Evolutionary conservation across 208 protist genomes (phyloP).

Genomic region (Entamoeba histolytica): DNA sequence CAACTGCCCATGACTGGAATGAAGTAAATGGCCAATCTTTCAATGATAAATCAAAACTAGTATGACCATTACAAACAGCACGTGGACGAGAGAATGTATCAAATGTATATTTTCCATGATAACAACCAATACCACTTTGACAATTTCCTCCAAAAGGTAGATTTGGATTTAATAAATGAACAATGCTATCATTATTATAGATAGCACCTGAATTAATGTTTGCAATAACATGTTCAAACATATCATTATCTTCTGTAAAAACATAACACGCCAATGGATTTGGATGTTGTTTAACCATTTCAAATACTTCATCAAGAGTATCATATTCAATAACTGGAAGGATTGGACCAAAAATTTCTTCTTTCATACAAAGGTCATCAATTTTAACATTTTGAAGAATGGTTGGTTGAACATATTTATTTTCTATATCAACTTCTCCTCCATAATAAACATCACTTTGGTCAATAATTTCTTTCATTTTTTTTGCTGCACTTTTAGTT

Average conservation of each 20-base stretch:
- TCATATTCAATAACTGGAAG: slow-evolving; percentile 45
- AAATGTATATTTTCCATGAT: slow-evolving; percentile 51
- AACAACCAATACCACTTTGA: slow-evolving; percentile 52
- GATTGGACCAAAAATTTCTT: slow-evolving; percentile 73
- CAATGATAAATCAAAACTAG: neutral
- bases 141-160: slow-evolving; percentile 71
- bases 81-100: slow-evolving; percentile 38
- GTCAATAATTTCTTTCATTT: slow-evolving; percentile 36
- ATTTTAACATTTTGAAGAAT: slow-evolving; percentile 39
- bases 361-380: slow-evolving; percentile 33
- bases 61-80: neutral
- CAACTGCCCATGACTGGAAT: neutral
- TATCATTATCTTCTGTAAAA: slow-evolving; percentile 42
- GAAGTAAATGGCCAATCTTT: neutral
- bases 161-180: slow-evolving; percentile 28
- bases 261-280: slow-evolving; percentile 64
- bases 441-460: slow-evolving; percentile 24
- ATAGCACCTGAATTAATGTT: slow-evolving; percentile 38
- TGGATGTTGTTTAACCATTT: slow-evolving; percentile 36
- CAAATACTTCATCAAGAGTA: slow-evolving; percentile 33
- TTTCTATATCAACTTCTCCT: slow-evolving; percentile 41
- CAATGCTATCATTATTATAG: slow-evolving; percentile 46
- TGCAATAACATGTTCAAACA: slow-evolving; percentile 28
- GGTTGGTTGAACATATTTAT: slow-evolving; percentile 49
- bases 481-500: slow-evolving; percentile 31